Base-by-base conservation (phyloP, 495 filamentous ascomycete species). In the Neurospora terricola region DNA sequence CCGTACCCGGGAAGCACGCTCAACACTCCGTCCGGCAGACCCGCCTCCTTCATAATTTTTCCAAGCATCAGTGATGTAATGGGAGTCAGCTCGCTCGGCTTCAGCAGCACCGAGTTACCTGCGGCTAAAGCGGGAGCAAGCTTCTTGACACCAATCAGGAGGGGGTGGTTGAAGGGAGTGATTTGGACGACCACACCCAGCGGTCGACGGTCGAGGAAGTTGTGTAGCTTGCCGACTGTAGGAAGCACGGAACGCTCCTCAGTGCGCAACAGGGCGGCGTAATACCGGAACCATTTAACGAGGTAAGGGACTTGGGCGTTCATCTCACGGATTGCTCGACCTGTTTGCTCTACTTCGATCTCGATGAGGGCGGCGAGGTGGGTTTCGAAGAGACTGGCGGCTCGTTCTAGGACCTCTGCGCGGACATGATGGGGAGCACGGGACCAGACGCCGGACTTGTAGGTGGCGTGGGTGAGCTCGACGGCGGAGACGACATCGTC, bases 231-330 rank as follows among this genome's bases (percentile, higher is more conserved):
- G 0, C 89, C 90, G 36, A 82, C 82, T 4, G 89, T 90, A 0
- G 89, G 90, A 1, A 90, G 84, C 16, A 91, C 86, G 4, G 85
- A 80, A 23, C 88, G 86, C 75, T 91, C 89, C 73, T 90, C 88
- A 0, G 86, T 86, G 18, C 90, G 86, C 7, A 89, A 82, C 2
- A 90, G 76, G 0, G 87, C 83, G 4, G 87, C 87, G 73, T 88
- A 91, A 77, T 91, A 91, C 72, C 88, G 86, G 73, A 91, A 86
- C 90, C 89, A 91, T 76, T 87, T 86, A 0, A 87, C 84, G 3
- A 91, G 82, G 0, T 87, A 88, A 0, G 87, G 85, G 1, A 91
- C 84, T 76, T 91, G 90, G 2, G 90, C 87, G 5, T 84, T 84
- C 89, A 91, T 90, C 75, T 91, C 90, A 16, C 88, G 87, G 71